Conservation (phyloP, 208 protist species). For the Phytomonas sp. region DNA sequence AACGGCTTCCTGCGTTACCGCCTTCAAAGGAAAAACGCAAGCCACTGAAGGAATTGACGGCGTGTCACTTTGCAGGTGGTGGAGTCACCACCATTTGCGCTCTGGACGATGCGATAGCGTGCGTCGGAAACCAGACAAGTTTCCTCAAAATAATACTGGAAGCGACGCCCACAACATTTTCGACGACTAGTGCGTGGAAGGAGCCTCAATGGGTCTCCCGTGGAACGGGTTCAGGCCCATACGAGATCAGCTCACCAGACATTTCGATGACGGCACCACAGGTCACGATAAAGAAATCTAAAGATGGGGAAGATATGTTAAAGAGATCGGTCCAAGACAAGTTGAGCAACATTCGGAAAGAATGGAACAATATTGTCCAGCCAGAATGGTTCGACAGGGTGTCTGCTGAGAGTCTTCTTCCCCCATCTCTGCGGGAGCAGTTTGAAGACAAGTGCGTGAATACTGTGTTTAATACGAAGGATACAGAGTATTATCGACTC, state of each 20-base stretch:
- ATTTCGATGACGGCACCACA: not conserved
- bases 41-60: constrained; percentile 24
- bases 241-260: not conserved
- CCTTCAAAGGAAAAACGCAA: constrained; percentile 76
- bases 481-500: constrained; percentile 58
- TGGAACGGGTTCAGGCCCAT: not conserved
- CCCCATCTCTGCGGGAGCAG: constrained; percentile 37
- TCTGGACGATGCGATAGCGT: constrained; percentile 12
- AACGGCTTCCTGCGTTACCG: constrained; percentile 45
- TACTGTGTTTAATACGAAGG: constrained; percentile 45
- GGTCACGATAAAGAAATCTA: not conserved
- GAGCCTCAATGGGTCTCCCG: constrained; percentile 24
- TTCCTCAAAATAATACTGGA: constrained; percentile 2
- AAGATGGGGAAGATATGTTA: not conserved
- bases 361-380: not conserved
- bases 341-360: not conserved
- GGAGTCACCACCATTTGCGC: constrained; percentile 32
- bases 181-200: constrained; percentile 20
- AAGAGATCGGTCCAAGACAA: not conserved
- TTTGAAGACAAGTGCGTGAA: constrained; percentile 54
- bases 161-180: not conserved
- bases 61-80: constrained; percentile 38
- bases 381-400: constrained; percentile 19
- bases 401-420: constrained; percentile 55
- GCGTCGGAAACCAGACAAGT: constrained; percentile 18